Conservation (phyloP, 164 flowering plant species). For the Berberis thunbergii region DNA sequence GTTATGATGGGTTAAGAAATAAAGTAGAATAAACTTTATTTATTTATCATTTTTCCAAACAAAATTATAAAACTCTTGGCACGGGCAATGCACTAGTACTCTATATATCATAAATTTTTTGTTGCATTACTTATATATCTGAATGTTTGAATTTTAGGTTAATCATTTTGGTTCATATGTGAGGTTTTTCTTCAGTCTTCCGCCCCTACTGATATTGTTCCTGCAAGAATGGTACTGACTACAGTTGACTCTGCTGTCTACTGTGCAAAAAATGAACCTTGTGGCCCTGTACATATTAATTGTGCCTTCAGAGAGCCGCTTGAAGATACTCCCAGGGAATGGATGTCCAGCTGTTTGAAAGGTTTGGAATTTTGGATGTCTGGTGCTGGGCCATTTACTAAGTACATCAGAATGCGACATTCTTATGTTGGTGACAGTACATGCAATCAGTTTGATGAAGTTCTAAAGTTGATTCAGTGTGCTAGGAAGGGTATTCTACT, state of each 20-base stretch:
- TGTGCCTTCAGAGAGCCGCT: constrained; percentile 89
- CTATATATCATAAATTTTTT: neutral
- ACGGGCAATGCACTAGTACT: no score
- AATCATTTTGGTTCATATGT: constrained; percentile 83
- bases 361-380: constrained; percentile 70
- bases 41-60: no score
- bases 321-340: constrained; percentile 43
- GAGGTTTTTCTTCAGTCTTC: constrained; percentile 73
- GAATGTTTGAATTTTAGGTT: constrained; percentile 33
- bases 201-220: constrained; percentile 76
- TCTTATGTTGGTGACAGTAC: constrained; percentile 16
- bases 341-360: constrained; percentile 51
- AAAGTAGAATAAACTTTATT: no score
- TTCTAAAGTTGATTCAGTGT: constrained; percentile 41
- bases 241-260: constrained; percentile 83
- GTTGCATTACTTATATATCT: neutral
- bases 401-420: constrained; percentile 37
- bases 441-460: constrained; percentile 34
- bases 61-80: no score
- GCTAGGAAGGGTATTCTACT: constrained; percentile 63
- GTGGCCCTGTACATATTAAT: constrained; percentile 88
- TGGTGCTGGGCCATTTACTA: constrained; percentile 57
- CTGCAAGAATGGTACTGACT: constrained; percentile 80
- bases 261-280: constrained; percentile 56
- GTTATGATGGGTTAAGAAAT: no score